Percentiles rank a stretch among this genome's conserved stretches.
These are phyloP conservation scores for Cyberlindnera japonica DNA, from an alignment of 805 yeast genomes.

Conservation along the genomic window DNA sequence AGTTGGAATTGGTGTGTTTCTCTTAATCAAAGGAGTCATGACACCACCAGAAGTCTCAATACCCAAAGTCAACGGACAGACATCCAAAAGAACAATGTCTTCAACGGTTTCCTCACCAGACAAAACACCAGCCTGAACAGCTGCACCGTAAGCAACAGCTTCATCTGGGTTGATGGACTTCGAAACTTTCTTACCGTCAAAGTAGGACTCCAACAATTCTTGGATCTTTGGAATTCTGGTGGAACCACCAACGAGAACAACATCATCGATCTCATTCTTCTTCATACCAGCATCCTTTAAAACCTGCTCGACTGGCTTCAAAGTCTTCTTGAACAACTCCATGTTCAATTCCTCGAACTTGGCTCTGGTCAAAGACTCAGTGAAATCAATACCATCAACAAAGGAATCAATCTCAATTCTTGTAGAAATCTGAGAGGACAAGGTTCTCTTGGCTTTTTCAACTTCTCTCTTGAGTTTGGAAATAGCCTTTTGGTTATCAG, in stretches of 20 bases:
- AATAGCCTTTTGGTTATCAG: constrained; percentile 78
- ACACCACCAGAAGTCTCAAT: constrained; percentile 98
- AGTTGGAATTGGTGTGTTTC: constrained; percentile 95
- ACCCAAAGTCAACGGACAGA: constrained; percentile 91
- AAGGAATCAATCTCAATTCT: constrained; percentile 95
- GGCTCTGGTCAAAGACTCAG: constrained; percentile 94
- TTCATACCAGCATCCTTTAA: constrained; percentile 88
- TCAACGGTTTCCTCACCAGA: constrained; percentile 94
- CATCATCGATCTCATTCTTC: constrained; percentile 86
- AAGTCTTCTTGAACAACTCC: constrained; percentile 88
- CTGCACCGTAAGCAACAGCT: constrained; percentile 99
- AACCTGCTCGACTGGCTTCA: constrained; percentile 95
- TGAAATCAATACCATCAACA: constrained; percentile 91
- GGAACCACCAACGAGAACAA: constrained; percentile 98
- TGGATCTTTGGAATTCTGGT: constrained; percentile 99
- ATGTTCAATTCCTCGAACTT: constrained; percentile 95
- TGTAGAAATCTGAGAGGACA: constrained; percentile 92
- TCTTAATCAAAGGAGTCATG: constrained; percentile 91
- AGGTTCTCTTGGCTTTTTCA: constrained; percentile 96
- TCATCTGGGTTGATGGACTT: constrained; percentile 99
- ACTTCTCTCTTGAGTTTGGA: constrained; percentile 96
- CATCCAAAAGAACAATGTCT: constrained; percentile 86
- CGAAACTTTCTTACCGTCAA: constrained; percentile 92
- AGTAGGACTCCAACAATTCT: constrained; percentile 83
- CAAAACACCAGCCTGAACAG: constrained; percentile 97